Percentiles rank a stretch among this genome's conserved stretches.
phyloP scores from a whole-genome alignment of 352 stramenopile species.

The Phytophthora tubulina region DNA sequence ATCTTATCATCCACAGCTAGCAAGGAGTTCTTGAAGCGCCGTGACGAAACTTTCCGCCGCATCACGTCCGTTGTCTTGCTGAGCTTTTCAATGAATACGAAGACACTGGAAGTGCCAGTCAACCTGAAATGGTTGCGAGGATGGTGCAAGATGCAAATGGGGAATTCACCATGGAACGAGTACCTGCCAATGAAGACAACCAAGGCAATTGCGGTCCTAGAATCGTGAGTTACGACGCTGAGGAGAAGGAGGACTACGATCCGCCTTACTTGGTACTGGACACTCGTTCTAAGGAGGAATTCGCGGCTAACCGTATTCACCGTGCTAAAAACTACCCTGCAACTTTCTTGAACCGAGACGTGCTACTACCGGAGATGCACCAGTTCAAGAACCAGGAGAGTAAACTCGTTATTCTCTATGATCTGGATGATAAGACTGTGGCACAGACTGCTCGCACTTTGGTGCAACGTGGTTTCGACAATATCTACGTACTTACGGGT shows the following conservation, averaged over 20 bases:
- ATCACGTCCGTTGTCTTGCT: conserved; percentile 71
- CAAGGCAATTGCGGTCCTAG: conserved; percentile 53
- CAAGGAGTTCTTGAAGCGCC: conserved; percentile 83
- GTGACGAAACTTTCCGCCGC: conserved; percentile 83
- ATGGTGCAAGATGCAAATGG: conserved; percentile 79
- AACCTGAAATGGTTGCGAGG: conserved; percentile 78
- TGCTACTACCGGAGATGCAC: conserved; percentile 79
- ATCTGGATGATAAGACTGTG: conserved; percentile 74
- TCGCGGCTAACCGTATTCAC: conserved; percentile 73
- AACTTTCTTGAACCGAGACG: conserved; percentile 66
- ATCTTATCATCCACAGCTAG: conserved; percentile 43
- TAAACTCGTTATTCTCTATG: conserved; percentile 83
- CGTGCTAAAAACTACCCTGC: conserved; percentile 73
- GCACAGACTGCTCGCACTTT: conserved; percentile 71
- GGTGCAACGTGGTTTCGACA: conserved; percentile 86
- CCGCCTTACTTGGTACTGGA: conserved; percentile 80
- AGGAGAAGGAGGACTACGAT: conserved; percentile 83
- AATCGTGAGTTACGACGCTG: conserved; percentile 81
- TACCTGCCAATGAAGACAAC: conserved; percentile 55
- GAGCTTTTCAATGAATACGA: conserved; percentile 86
- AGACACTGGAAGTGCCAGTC: conserved; percentile 50
- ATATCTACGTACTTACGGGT: conserved; percentile 83
- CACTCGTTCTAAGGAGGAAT: conserved; percentile 76
- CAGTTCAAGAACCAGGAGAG: conserved; percentile 83
- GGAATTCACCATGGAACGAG: conserved; percentile 76